Base-by-base conservation (phyloP, 805 yeast genomes). In the Lipomyces sp. region DNA sequence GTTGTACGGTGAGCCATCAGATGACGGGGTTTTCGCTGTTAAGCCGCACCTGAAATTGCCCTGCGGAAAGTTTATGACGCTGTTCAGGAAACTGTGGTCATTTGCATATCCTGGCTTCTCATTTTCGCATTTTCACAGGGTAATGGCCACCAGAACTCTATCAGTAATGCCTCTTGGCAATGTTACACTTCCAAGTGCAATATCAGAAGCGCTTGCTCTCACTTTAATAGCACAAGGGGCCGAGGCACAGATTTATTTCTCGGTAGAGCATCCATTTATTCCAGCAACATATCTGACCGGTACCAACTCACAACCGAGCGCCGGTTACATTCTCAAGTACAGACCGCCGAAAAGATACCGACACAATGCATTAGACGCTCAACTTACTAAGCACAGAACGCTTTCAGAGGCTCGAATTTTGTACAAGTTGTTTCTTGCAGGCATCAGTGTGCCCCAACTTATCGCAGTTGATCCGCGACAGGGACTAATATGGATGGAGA, bases 311-410 rank as follows among this genome's bases (percentile, higher is more conserved):
- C 7, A 24, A 2, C 15, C 60, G 11, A 18, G 37, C n/a, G 59
- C 63, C n/a, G 71, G 71, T 13, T 66, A 68, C 32, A 68, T 94
- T 48, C 81, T 92, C 68, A 95, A 95, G 76, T 93, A 84, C 76
- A 83, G 99, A 70, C 98, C 99, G 0, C 85, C 87, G 32, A 95
- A 95, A 75, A 86, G 89, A n/a, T 95, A 95, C 75, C 83, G 99
- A 75, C 97, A 95, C 73, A 92, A 92, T 3, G 83, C 83, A 48
- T 84, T 95, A 33, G 99, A 95, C 77, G 82, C 83, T 7, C 82
- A 82, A 56, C 82, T 95, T 59, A 91, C 96, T 2, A 90, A 87
- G 69, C 88, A 87, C 54, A 81, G 99, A 62, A 94, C 98, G 0
- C 78, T 87, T 2, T 88, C 94, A 0, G 99, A 95, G 75, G 92